Percentiles rank a stretch among this genome's conserved stretches.
Evolutionary conservation across 805 yeast species (phyloP).

Genomic region (Lachancea lanzarotensis): DNA sequence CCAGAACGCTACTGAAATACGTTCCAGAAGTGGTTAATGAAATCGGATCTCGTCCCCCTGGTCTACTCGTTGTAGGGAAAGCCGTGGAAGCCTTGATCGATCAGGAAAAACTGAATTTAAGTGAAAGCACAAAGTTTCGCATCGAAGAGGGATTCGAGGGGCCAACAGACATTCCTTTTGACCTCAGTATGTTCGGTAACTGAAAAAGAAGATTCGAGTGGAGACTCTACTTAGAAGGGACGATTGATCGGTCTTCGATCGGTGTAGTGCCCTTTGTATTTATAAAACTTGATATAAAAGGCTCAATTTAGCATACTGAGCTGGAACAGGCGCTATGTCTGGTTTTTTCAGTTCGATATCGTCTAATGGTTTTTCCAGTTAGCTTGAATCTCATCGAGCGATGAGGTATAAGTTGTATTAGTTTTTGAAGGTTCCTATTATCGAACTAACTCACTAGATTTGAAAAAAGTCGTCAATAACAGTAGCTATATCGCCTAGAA

Average conservation of each 20-base stretch:
- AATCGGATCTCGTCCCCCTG: constrained; percentile 89
- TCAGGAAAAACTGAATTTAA: constrained; percentile 19
- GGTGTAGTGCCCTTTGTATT: too few species aligned
- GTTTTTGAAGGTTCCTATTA: too few species aligned
- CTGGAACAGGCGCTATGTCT: too few species aligned
- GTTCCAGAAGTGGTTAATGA: constrained; percentile 68
- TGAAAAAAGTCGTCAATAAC: too few species aligned
- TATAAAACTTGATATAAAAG: too few species aligned
- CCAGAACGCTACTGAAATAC: constrained; percentile 61
- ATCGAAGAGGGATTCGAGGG: constrained; percentile 34
- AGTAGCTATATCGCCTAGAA: not conserved
- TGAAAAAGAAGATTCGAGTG: not conserved
- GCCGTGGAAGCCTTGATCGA: constrained; percentile 52
- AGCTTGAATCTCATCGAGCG: too few species aligned
- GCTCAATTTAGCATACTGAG: too few species aligned
- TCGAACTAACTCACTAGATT: too few species aligned
- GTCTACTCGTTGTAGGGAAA: constrained; percentile 73
- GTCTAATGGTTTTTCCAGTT: too few species aligned
- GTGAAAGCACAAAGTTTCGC: constrained; percentile 15
- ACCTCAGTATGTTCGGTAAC: not conserved
- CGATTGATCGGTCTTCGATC: too few species aligned
- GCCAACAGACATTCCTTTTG: not conserved
- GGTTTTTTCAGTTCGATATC: too few species aligned
- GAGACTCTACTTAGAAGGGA: not conserved
- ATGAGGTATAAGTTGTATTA: too few species aligned